Conservation (phyloP, 345 rosid species). For the Salix arbutifolia region DNA sequence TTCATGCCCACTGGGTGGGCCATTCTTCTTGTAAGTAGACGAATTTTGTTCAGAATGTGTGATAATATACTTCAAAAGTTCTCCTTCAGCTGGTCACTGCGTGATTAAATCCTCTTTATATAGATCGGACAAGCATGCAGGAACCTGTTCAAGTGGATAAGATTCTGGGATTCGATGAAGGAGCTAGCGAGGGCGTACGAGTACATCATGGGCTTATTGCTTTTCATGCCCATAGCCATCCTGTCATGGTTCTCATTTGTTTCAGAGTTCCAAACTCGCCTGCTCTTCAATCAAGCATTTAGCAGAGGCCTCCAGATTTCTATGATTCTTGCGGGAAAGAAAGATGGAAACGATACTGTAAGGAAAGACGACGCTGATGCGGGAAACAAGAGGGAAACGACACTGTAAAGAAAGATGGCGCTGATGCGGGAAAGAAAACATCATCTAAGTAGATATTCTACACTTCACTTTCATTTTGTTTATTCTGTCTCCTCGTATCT, state of each 20-base stretch:
- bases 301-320: conserved; percentile 95
- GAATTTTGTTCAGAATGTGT: neutral
- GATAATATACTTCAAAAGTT: neutral
- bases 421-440: conserved; percentile 6
- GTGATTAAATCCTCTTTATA: neutral
- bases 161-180: conserved; percentile 75
- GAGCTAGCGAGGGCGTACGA: conserved; percentile 92
- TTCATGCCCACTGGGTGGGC: conserved; percentile 95
- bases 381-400: conserved; percentile 1
- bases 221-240: conserved; percentile 68
- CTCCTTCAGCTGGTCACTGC: neutral
- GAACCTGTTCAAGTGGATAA: conserved; percentile 40
- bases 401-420: neutral
- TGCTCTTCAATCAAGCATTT: conserved; percentile 93
- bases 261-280: conserved; percentile 78
- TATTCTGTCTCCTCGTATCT: neutral
- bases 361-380: conserved; percentile 10
- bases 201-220: conserved; percentile 63
- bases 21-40: conserved; percentile 66
- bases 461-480: neutral
- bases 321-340: conserved; percentile 65
- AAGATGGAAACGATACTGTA: conserved; percentile 33
- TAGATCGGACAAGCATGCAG: conserved; percentile 77
- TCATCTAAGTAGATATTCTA: neutral
- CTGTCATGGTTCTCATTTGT: conserved; percentile 90